Evolutionary conservation across 2,329 filamentous ascomycete species (phyloP).

Genomic region (Fusarium avenaceum): DNA sequence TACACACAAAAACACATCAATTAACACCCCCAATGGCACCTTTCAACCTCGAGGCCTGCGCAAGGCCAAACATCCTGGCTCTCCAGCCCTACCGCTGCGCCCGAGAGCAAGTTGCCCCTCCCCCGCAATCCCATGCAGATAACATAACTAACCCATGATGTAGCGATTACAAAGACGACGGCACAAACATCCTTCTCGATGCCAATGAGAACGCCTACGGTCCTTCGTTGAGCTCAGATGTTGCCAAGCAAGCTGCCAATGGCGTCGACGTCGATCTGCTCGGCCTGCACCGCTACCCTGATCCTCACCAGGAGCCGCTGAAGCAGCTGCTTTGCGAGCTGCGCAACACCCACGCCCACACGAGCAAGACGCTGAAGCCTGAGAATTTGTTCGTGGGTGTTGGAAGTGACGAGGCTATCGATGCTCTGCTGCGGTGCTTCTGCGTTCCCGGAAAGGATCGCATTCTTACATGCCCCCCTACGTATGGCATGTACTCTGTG

Average conservation of each 20-base stretch:
- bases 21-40: conserved; percentile 63
- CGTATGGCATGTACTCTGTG: conserved; percentile 98
- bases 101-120: conserved; percentile 73
- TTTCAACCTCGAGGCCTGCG: conserved; percentile 81
- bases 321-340: conserved; percentile 90
- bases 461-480: conserved; percentile 94
- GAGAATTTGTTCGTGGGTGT: conserved; percentile 95
- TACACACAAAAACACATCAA: conserved; percentile 1
- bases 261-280: conserved; percentile 75
- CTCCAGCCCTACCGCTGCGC: conserved; percentile 86
- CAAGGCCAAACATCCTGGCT: conserved; percentile 80
- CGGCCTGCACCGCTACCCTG: conserved; percentile 92
- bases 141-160: conserved; percentile 36
- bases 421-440: conserved; percentile 93
- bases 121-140: conserved; percentile 28
- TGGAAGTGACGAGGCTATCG: conserved; percentile 96
- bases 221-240: conserved; percentile 73
- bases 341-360: conserved; percentile 88
- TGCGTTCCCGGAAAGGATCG: conserved; percentile 88
- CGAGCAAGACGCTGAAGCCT: conserved; percentile 77
- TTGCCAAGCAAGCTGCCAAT: conserved; percentile 55
- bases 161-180: conserved; percentile 99
- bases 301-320: conserved; percentile 90
- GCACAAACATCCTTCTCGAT: conserved; percentile 94
- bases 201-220: conserved; percentile 98